A percentile compares a stretch with the other conserved stretches of the same genome.
These are phyloP conservation scores for Penicillium sp. DNA, from an alignment of 2,329 filamentous ascomycete species.

Conservation along the genomic window DNA sequence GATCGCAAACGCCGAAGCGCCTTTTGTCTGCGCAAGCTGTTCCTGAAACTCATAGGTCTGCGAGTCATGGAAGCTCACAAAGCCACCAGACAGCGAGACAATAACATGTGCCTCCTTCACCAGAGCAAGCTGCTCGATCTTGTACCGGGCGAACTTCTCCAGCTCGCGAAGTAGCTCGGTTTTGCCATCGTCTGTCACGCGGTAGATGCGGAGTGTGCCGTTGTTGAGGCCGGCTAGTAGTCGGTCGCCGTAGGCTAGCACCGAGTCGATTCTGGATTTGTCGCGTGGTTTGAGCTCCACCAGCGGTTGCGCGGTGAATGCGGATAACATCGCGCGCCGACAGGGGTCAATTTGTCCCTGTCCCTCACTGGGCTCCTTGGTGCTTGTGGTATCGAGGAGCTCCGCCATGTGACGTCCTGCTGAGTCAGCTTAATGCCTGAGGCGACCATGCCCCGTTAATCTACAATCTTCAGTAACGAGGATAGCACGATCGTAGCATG, in stretches of 20 bases:
- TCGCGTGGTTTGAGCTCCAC: constrained; percentile 95
- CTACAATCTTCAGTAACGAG: too few relatives aligned
- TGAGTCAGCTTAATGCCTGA: constrained; percentile 4
- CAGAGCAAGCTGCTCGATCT: constrained; percentile 89
- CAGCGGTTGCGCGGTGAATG: constrained; percentile 93
- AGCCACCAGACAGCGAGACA: constrained; percentile 84
- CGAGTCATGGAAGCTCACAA: constrained; percentile 86
- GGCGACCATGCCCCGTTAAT: not conserved
- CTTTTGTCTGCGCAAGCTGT: constrained; percentile 77
- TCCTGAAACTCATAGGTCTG: constrained; percentile 81
- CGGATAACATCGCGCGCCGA: constrained; percentile 74
- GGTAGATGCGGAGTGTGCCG: constrained; percentile 84
- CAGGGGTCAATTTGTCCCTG: constrained; percentile 16
- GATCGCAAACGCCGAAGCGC: constrained; percentile 85
- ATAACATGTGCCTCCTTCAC: constrained; percentile 94
- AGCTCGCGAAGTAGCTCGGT: constrained; percentile 88
- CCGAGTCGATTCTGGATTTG: constrained; percentile 95
- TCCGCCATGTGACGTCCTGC: constrained; percentile 11
- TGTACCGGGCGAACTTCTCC: constrained; percentile 87
- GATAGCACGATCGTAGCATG: too few relatives aligned
- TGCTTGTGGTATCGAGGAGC: constrained; percentile 10
- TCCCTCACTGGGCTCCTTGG: constrained; percentile 7
- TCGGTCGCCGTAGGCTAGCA: constrained; percentile 88
- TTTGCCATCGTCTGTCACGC: constrained; percentile 63
- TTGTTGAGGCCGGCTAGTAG: constrained; percentile 90